These are phyloP conservation scores for Mucuna pruriens DNA, from an alignment of 306 rosid species.

Conservation along the genomic window DNA sequence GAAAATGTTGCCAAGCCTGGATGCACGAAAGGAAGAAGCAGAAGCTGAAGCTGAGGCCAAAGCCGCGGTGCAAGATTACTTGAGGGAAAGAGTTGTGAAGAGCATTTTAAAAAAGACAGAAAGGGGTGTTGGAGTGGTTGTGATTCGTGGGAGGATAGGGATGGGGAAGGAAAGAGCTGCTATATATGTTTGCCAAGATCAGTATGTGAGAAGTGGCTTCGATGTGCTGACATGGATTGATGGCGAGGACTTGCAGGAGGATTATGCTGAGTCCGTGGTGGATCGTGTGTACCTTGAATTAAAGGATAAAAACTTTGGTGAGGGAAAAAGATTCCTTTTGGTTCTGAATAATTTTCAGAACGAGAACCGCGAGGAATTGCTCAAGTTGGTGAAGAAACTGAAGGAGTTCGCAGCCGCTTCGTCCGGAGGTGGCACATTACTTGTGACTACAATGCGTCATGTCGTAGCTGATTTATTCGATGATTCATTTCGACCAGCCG, in stretches of 20 bases:
- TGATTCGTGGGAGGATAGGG: background rate
- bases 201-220: too few species aligned
- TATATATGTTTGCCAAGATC: too few species aligned
- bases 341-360: background rate
- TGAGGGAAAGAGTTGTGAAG: too few species aligned
- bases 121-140: background rate
- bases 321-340: background rate
- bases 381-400: background rate
- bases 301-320: too few species aligned
- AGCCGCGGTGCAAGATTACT: too few species aligned
- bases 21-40: background rate
- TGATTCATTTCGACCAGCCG: background rate
- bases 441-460: background rate
- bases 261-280: too few species aligned
- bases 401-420: background rate
- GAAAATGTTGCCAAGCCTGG: background rate
- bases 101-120: background rate
- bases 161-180: too few species aligned
- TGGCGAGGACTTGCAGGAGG: too few species aligned
- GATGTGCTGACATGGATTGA: too few species aligned
- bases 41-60: too few species aligned
- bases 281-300: too few species aligned
- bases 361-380: background rate
- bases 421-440: background rate
- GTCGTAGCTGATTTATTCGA: background rate